Base-by-base conservation (phyloP, 768 basidiomycete genomes). In the Daedaleopsis nitida region DNA sequence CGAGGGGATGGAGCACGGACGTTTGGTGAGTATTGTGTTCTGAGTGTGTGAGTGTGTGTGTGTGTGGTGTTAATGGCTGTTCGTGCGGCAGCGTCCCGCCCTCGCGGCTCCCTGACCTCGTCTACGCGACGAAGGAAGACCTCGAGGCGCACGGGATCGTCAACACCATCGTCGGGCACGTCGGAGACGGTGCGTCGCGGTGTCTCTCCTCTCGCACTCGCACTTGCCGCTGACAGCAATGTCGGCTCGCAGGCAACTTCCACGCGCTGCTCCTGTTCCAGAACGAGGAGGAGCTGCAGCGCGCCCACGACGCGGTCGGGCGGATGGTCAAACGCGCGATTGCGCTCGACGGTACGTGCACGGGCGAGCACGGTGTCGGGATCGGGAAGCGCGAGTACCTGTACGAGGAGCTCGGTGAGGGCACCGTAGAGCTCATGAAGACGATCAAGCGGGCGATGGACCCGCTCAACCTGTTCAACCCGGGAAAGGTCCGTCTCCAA, bases 281-380 rank as follows among this genome's bases (percentile, higher is more conserved):
- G 53, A 70, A 70, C 34, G 76, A 78, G 1, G 72, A 72, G 24
- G 78, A 80, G 65, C 69, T 76, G 23, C 64, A 65, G 37, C 65
- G 52, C 11, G 74, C 73, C 12, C 72, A 66, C 17, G 73, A 68
- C 1, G 71, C 74, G 10, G 86, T 86, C 5, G 77, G 82, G 57
- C 74, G 85, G 53, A 86, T 91, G 84, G 86, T 90, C 2, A 74
- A 80, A 62, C 78, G 87, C 14, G 89, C 89, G 2, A 85, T 91
- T 57, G 80, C 76, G 19, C 77, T 91, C 53, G 89, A 91, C 63
- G 89, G 89, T 19, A 90, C 89, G 44, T 91, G 89, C 65, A 89
- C 87, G 0, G 91, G 91, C 4, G 93, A 95, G 67, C 93, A 95
- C 68, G 94, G 93, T 1, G 91, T 95, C 8, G 94, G 93, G 0